Base-by-base conservation (phyloP, 352 stramenopile species). In the Phytophthora vignae region DNA sequence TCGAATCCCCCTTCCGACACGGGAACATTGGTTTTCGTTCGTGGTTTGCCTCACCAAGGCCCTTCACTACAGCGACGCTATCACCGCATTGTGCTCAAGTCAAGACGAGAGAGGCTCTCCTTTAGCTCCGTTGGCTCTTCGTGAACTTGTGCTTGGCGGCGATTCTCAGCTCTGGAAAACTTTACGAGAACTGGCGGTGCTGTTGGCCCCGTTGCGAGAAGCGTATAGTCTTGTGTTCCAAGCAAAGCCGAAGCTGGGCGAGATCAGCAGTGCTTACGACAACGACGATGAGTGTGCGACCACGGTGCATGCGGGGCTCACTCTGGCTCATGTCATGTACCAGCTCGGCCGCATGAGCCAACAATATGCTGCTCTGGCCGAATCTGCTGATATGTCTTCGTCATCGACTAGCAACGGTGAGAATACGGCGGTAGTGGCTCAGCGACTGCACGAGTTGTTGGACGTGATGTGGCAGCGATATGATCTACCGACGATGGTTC, bases 241-340 rank as follows among this genome's bases (percentile, higher is more conserved):
- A 50, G 44, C 76, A 5, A 67, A 64, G 11, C 15, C 40, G 19
- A 61, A 74, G 17, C 17, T 79, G 31, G 56, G 60, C 1, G 63
- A 71, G 2, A 27, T 55, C 19, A 46, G 57, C 44, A 56, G 22
- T 29, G 56, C 49, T 14, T 55, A 74, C 22, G 72, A 84, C 15
- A 56, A 78, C 36, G 77, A 72, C 4, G 74, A 80, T 12, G 77
- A 85, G 55, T 56, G 76, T n/a, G 48, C 63, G n/a, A 72, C 64
- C 2, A 69, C 53, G 11, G 69, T 82, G 17, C 72, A 77, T 64
- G 71, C 60, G 54, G 82, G 81, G 27, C 73, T 92, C 25, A 94
- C 84, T 36, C 74, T 96, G 3, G 83, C 83, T 25, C 85, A 94
- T 46, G 73, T 94, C 27, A 91, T 93, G 82, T 92, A 94, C 65